Base-by-base conservation (phyloP, 2,329 filamentous ascomycete genomes). In the Colletotrichum zoysiae region DNA sequence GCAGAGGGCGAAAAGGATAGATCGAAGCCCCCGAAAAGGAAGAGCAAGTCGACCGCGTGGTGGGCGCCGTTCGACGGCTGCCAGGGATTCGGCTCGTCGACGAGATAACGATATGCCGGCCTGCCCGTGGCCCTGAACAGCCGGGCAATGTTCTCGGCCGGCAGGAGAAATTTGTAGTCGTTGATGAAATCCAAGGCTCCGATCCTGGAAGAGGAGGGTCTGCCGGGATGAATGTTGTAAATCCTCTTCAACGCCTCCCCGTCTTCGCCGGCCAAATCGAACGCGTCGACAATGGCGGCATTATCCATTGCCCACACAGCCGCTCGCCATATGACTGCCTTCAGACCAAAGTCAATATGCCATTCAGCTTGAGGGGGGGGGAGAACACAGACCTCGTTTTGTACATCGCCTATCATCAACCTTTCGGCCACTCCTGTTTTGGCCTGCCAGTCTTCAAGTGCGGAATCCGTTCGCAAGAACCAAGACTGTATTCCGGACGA, bases 51-150 rank as follows among this genome's bases (percentile, higher is more conserved):
- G 2, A 86, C 82, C 0, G 82, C 85, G 69, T 86, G 85, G 50
- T 86, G 85, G 2, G 84, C 78, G 0, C 85, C 79, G 11, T 80
- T 83, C 0, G 84, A 86, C 0, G 80, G 65, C 61, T 86, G 85
- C 82, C 82, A 86, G 6, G 85, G 84, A 46, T 86, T 86, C 0
- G 78, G 59, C 65, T 86, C 81, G 50, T 86, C 85, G 1, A 86
- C 73, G 0, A 84, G 73, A 48, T 83, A 86, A 42, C 78, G 78
- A 70, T 81, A 86, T 1, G 79, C 79, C 11, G 67, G 58, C 40
- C 78, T 80, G 12, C 77, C 76, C 1, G 67, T 51, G 5, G 57
- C 40, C 44, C 66, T 68, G 67, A 76, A 75, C 42, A 59, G 35
- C 30, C 73, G 55, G 18, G 73, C 30, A 5, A 77, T 61, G 16